Evolutionary conservation across 495 filamentous ascomycete species (phyloP).

Genomic region (Penicillium canescens): DNA sequence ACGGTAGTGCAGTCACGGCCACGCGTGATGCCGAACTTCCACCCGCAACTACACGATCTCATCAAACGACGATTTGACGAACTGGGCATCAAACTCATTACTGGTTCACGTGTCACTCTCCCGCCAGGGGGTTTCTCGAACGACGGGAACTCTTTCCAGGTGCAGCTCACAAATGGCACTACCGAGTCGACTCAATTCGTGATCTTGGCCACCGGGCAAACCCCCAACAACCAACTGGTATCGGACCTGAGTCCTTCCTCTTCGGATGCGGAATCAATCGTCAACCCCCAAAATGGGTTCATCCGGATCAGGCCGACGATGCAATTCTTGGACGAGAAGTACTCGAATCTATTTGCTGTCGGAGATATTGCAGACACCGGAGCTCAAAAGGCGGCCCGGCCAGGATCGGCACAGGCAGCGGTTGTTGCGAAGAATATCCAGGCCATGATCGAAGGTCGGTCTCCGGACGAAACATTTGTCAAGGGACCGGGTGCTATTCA

Average conservation of each 20-base stretch:
- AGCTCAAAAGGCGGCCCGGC: constrained; percentile 55
- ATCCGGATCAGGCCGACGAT: constrained; percentile 57
- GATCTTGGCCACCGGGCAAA: constrained; percentile 59
- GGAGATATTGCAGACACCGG: constrained; percentile 64
- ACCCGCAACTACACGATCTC: constrained; percentile 45
- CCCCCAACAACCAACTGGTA: constrained; percentile 54
- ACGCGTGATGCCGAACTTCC: constrained; percentile 54
- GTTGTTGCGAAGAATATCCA: constrained; percentile 56
- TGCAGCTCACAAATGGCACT: constrained; percentile 36
- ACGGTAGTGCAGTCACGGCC: constrained; percentile 57
- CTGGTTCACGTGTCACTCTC: constrained; percentile 34
- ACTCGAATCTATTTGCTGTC: constrained; percentile 55
- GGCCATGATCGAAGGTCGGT: constrained; percentile 38
- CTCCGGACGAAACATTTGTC: constrained; percentile 30
- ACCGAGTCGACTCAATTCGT: constrained; percentile 37
- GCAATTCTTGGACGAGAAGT: constrained; percentile 51
- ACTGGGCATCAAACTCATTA: constrained; percentile 37
- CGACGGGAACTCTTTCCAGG: constrained; percentile 26
- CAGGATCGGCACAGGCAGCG: constrained; percentile 50
- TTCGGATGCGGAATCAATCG: constrained; percentile 30
- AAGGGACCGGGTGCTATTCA: constrained; percentile 46
- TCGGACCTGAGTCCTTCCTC: constrained; percentile 36
- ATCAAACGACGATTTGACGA: constrained; percentile 44
- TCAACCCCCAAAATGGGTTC: constrained; percentile 47
- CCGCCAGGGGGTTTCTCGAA: constrained; percentile 32